Evolutionary conservation across 495 filamentous ascomycete species (phyloP), one percentile per base, ranked within the genome.

Genomic region (Niebla homalea): DNA sequence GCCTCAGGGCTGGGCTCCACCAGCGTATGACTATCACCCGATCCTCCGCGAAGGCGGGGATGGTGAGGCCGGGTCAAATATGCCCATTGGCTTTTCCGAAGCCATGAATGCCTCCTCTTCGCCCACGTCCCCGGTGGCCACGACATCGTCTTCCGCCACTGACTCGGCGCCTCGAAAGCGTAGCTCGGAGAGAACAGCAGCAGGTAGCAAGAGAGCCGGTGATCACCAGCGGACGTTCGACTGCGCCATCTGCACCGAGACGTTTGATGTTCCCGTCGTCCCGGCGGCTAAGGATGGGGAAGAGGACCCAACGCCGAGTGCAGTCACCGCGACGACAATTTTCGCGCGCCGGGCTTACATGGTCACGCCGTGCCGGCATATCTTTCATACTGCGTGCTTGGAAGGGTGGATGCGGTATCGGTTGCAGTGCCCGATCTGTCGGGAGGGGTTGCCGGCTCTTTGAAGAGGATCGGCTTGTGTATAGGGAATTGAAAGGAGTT

Each of bases 351-450:
- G 88, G 43, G 67, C 73, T 48, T 96, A 96, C 64, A 98, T 98
- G 92, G 87, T 97, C 21, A 98, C 92, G 47, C 90, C 92, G 32
- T 98, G 92, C 63, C 74, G 87, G 48, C 92, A 98, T 69, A 89
- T 95, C 21, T 98, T 97, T 62, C 92, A 98, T 62, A 93, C 84
- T 42, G 71, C 77, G 45, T 98, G 92, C 62, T 70, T 98, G 59
- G 89, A 97, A 65, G 89, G 87, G 35, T 97, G 92, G 92, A 93
- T 96, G 84, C 75, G 82, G 58, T 87, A 89, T 61, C 70, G 92
- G 49, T 64, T 98, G 60, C 86, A 92, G 67, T 98, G 92, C 71
- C 92, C 92, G 5, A 95, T 95, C 57, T 98, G 92, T 68, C 77
- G 92, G 59, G 90, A 96, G 68, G 78, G 80, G 55, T 66, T 95